Conservation (phyloP, 495 filamentous ascomycete species). For the Daldinia caldariorum region DNA sequence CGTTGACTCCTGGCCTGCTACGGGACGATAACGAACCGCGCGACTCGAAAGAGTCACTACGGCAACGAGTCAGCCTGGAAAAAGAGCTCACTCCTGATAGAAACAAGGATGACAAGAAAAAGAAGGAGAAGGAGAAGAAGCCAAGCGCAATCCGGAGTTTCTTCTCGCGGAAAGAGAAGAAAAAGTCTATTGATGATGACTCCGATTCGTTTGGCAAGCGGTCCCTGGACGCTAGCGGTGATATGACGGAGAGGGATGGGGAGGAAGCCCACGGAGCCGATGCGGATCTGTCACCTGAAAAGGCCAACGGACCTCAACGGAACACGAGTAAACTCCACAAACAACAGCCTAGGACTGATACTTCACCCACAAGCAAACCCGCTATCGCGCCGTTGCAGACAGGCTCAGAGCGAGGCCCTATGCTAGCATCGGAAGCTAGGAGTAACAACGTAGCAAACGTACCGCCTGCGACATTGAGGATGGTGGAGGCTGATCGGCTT, state of each 20-base stretch:
- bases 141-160: conserved; percentile 89
- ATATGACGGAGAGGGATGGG: conserved; percentile 54
- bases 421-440: conserved; percentile 50
- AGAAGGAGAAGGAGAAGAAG: conserved; percentile 92
- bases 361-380: conserved; percentile 62
- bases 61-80: conserved; percentile 62
- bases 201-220: conserved; percentile 74
- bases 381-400: conserved; percentile 33
- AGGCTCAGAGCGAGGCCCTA: conserved; percentile 44
- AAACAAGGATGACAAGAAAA: conserved; percentile 64
- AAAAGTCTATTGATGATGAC: conserved; percentile 72
- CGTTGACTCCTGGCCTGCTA: conserved; percentile 92
- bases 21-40: conserved; percentile 78
- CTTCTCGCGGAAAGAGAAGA: conserved; percentile 96
- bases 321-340: conserved; percentile 82
- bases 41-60: conserved; percentile 70
- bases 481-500: conserved; percentile 66
- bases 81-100: conserved; percentile 62
- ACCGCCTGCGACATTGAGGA: conserved; percentile 65
- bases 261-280: conserved; percentile 56
- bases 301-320: conserved; percentile 57
- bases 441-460: conserved; percentile 57
- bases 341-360: conserved; percentile 62
- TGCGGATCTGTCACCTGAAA: conserved; percentile 47
- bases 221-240: conserved; percentile 58